Base-by-base conservation (phyloP, 2,329 filamentous ascomycete genomes). In the Ceratocystis ficicola region DNA sequence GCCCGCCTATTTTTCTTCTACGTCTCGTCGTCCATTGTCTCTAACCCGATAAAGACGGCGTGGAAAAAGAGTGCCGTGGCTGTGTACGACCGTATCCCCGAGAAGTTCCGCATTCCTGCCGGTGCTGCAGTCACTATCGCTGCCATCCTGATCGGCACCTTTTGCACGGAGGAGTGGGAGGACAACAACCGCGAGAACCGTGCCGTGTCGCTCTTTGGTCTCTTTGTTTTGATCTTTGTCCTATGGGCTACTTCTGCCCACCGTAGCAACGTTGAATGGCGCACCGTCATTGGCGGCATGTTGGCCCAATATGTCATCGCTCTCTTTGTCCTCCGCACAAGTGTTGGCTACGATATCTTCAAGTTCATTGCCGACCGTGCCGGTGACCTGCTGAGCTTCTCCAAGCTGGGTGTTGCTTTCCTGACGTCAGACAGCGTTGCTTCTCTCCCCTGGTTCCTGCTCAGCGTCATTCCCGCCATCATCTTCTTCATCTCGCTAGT, bases 401-500 rank as follows among this genome's bases (percentile, higher is more conserved):
- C 92, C 28, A 77, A 79, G 20, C 74, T 89, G 41, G 92, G 92
- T 73, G 83, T 89, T 0, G 73, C 75, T 0, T 96, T 96, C 78
- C 75, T 96, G 70, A 76, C 75, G 8, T 67, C 65, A 25, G 22
- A 63, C 0, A 69, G 72, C 0, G 87, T 85, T 0, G 77, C 78
- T 15, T 44, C 75, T 2, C 72, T 80, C 0, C 70, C 71, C 3
- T 90, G 82, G 82, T 96, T 95, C 82, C 80, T 96, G 69, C 80
- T 87, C 62, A 78, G 81, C 62, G 90, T 95, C 69, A 81, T 95
- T n/a, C 90, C 92, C 0, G 86, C 92, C 71, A 95, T 96, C 76
- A 90, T 96, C 78, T 96, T 96, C 84, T 96, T 96, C 83, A 88
- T 96, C 67, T 85, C 91, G 1, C 80, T 96, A n/a, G 90, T 95